Evolutionary conservation across 2,329 filamentous ascomycete genomes (phyloP).

Genomic region (Diatrype stigma): DNA sequence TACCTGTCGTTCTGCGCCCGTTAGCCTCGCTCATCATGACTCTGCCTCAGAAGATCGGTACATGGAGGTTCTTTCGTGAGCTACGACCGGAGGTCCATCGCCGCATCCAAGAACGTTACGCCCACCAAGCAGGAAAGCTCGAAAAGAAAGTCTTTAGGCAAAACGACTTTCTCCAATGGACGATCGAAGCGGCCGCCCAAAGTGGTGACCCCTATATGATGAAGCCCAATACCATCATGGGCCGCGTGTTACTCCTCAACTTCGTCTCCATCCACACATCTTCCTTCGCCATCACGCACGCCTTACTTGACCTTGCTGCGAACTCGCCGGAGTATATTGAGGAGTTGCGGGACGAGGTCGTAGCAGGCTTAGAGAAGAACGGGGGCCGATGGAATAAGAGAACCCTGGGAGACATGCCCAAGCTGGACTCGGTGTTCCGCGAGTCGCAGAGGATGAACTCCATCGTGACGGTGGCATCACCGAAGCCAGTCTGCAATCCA

Average conservation of each 20-base stretch:
- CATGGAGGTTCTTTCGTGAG: background rate
- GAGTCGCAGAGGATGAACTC: background rate
- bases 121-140: background rate
- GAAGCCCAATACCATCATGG: background rate
- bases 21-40: background rate
- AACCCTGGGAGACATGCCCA: background rate
- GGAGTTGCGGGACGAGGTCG: background rate
- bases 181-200: background rate
- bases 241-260: background rate
- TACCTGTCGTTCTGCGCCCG: background rate
- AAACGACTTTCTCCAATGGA: background rate
- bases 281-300: background rate
- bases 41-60: background rate
- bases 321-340: background rate
- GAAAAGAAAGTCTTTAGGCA: background rate
- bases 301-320: background rate
- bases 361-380: background rate
- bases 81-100: background rate
- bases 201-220: background rate
- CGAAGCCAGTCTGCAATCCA: background rate
- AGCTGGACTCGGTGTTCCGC: background rate
- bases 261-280: background rate
- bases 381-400: background rate
- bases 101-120: background rate
- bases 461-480: background rate